Evolutionary conservation across 192 early-diverging fungal genomes (phyloP).

Genomic region (Coemansia sp.): DNA sequence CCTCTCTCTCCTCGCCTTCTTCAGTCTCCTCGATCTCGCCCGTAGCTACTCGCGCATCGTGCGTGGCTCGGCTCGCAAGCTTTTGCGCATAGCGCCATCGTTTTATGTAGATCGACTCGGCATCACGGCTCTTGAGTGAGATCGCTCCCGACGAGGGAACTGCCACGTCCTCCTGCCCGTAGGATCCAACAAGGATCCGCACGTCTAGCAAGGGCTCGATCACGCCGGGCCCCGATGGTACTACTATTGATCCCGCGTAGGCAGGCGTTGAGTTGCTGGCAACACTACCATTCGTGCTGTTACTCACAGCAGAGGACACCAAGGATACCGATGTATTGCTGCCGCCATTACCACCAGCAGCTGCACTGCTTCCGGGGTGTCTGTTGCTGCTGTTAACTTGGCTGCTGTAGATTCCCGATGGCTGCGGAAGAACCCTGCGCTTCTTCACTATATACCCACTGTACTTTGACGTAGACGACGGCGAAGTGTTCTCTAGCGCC

Average conservation of each 20-base stretch:
- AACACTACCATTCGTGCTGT: background rate
- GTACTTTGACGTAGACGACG: conserved; percentile 31
- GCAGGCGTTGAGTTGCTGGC: background rate
- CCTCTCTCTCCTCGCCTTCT: conserved; percentile 51
- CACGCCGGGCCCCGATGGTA: conserved; percentile 31
- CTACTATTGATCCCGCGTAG: conserved; percentile 10
- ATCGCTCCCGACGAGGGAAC: conserved; percentile 9
- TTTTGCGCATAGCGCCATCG: conserved; percentile 45
- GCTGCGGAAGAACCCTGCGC: conserved; percentile 18
- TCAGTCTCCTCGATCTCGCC: conserved; percentile 53
- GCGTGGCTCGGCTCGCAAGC: conserved; percentile 31
- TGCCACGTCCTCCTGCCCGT: conserved; percentile 38
- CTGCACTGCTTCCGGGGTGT: background rate
- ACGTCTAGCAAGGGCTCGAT: conserved; percentile 36
- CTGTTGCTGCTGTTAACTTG: background rate
- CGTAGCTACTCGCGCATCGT: conserved; percentile 29
- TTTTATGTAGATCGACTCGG: conserved; percentile 36
- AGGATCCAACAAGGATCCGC: conserved; percentile 33
- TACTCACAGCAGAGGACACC: background rate
- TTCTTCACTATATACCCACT: conserved; percentile 50
- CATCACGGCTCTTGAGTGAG: conserved; percentile 32
- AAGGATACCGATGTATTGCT: background rate
- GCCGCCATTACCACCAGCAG: background rate
- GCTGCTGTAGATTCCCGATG: conserved; percentile 4
- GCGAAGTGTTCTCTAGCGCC: conserved; percentile 22